Evolutionary conservation across 805 yeast genomes (phyloP).

Genomic region (Metschnikowia kunwiensis): DNA sequence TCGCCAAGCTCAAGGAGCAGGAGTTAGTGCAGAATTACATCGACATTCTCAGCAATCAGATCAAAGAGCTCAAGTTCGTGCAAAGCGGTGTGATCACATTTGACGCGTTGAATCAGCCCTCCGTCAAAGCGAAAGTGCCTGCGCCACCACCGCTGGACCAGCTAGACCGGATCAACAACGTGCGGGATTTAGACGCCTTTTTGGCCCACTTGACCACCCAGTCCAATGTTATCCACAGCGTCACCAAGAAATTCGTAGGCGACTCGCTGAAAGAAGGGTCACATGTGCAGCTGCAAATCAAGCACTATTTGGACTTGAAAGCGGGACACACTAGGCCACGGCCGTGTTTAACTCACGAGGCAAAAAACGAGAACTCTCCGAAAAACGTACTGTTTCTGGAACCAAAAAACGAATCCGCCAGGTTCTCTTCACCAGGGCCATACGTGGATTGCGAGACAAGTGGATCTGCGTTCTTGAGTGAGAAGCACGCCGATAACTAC

Average conservation of each 20-base stretch:
- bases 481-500: background rate
- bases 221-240: constrained; percentile 38
- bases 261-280: constrained; percentile 13
- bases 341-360: background rate
- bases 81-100: constrained; percentile 44
- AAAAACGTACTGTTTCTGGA: no score
- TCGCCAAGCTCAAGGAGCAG: constrained; percentile 41
- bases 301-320: constrained; percentile 22
- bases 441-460: no score
- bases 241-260: constrained; percentile 28
- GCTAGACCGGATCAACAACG: constrained; percentile 37
- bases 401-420: background rate
- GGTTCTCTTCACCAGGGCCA: no score
- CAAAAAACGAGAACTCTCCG: no score
- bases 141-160: constrained; percentile 26
- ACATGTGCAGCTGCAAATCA: constrained; percentile 20
- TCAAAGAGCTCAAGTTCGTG: constrained; percentile 41
- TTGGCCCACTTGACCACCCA: constrained; percentile 36
- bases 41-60: constrained; percentile 41
- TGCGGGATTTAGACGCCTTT: constrained; percentile 40
- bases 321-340: constrained; percentile 9
- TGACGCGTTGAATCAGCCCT: constrained; percentile 32
- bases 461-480: no score
- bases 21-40: constrained; percentile 41
- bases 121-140: constrained; percentile 8